A percentile compares a stretch with the other conserved stretches of the same genome.
These are phyloP conservation scores for Neophaeococcomyces aloes DNA, from an alignment of 2,329 filamentous ascomycete species.

Conservation along the genomic window DNA sequence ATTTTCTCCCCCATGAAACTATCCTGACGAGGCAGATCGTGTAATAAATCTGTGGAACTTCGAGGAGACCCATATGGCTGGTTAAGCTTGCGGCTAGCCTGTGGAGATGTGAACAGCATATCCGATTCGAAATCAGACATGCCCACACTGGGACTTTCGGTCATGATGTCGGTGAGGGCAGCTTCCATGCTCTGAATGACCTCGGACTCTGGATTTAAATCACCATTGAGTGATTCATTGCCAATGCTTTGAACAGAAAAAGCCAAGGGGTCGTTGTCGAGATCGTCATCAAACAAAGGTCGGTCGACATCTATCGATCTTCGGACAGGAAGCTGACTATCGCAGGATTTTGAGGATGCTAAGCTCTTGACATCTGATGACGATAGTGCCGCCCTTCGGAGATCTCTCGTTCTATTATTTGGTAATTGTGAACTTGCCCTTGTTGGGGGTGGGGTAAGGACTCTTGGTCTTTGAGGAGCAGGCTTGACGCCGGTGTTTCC, in stretches of 20 bases:
- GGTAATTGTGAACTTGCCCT: constrained; percentile 40
- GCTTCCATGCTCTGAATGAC: constrained; percentile 90
- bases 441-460: constrained; percentile 34
- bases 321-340: constrained; percentile 39
- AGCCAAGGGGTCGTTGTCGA: constrained; percentile 57
- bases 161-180: constrained; percentile 85
- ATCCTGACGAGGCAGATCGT: constrained; percentile 44
- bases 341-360: constrained; percentile 35
- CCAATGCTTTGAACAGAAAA: constrained; percentile 73
- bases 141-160: constrained; percentile 50
- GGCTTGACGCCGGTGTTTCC: not conserved
- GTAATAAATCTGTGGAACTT: constrained; percentile 47
- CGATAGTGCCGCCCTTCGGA: constrained; percentile 50
- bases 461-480: constrained; percentile 23
- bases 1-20: constrained; percentile 39
- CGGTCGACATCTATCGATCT: constrained; percentile 56
- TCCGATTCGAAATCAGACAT: constrained; percentile 29
- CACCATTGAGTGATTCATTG: constrained; percentile 48
- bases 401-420: constrained; percentile 38
- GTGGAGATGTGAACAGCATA: constrained; percentile 27
- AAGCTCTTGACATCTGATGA: constrained; percentile 46
- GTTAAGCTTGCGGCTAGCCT: not conserved
- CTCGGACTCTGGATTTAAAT: constrained; percentile 56
- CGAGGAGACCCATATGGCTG: constrained; percentile 34
- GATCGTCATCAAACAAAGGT: constrained; percentile 70